Base-by-base conservation (phyloP, 805 yeast genomes). In the Zygoascus bituminiphila region DNA sequence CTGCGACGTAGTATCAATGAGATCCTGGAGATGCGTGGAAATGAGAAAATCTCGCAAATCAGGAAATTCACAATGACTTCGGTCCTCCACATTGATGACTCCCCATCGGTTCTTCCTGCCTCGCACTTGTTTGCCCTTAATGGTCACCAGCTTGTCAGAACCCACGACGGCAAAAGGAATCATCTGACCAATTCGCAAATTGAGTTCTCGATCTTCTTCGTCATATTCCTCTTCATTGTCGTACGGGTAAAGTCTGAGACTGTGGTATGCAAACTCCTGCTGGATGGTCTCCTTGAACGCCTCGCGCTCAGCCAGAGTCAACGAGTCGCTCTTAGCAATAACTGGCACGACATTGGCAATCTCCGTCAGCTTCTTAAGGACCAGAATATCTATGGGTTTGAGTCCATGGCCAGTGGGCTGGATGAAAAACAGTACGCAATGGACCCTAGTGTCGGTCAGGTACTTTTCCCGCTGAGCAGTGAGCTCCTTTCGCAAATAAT, bases 31-130 rank as follows among this genome's bases (percentile, higher is more conserved):
- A 66, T 93, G 97, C 7, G 98, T 88, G 71, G 96, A 81, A 42
- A 96, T 88, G 62, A 93, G 77, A 67, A 93, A 93, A 66, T 88
- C 95, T 70, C 97, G 80, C 63, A 93, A 79, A 59, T 87, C 88
- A 35, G 88, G 87, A 73, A 93, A 93, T 71, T 93, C 98, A 69
- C 96, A 88, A 69, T 93, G 98, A 48, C 83, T 78, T 47, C 87
- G 88, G 69, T 93, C 96, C 70, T 89, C 97, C 52, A 93, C 87
- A 66, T 88, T 86, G 61, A 91, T 84, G 15, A 84, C 76, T 21
- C 97, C 97, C 96, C 96, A 91, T 63, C 83, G 81, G 48, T 94
- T 88, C 70, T 85, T 81, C 70, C 98, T 82, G 45, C 96, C 96
- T 60, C 91, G 83, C 42, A 88, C 84, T 22, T 76, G 70, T 60